Conservation (phyloP, 768 basidiomycete genomes). For the Russula dissimulans region DNA sequence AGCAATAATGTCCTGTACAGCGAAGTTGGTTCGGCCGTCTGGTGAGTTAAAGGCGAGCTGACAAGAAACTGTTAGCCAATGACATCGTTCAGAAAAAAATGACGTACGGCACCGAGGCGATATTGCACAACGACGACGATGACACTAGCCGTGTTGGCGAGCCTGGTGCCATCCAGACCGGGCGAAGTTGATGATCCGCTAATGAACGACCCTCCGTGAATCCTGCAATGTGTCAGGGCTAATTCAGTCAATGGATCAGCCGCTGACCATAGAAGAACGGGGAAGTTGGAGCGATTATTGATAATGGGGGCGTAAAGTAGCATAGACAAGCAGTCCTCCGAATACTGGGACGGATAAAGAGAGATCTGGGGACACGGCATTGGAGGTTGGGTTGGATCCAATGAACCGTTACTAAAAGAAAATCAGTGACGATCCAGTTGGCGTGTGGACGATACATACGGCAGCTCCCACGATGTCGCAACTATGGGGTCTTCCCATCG, state of each 20-base stretch:
- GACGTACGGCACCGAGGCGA: conserved; percentile 64
- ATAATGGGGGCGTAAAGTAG: conserved; percentile 54
- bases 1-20: conserved; percentile 56
- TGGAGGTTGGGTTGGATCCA: conserved; percentile 48
- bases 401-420: conserved; percentile 37
- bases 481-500: conserved; percentile 53
- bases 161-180: conserved; percentile 67
- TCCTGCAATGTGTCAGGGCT: conserved; percentile 34
- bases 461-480: conserved; percentile 48
- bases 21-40: conserved; percentile 60
- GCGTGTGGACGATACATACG: conserved; percentile 37
- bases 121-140: conserved; percentile 82
- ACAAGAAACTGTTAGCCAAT: conserved; percentile 9
- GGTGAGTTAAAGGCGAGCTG: conserved; percentile 74
- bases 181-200: conserved; percentile 60
- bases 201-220: conserved; percentile 80
- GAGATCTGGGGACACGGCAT: conserved; percentile 61
- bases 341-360: conserved; percentile 39
- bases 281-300: conserved; percentile 25
- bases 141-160: conserved; percentile 61
- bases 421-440: not conserved
- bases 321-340: conserved; percentile 79
- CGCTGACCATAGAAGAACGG: conserved; percentile 54
- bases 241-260: not conserved
- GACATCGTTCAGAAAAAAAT: not conserved